phyloP scores from a whole-genome alignment of 805 yeast species.

The Ogataea wickerhamii region DNA sequence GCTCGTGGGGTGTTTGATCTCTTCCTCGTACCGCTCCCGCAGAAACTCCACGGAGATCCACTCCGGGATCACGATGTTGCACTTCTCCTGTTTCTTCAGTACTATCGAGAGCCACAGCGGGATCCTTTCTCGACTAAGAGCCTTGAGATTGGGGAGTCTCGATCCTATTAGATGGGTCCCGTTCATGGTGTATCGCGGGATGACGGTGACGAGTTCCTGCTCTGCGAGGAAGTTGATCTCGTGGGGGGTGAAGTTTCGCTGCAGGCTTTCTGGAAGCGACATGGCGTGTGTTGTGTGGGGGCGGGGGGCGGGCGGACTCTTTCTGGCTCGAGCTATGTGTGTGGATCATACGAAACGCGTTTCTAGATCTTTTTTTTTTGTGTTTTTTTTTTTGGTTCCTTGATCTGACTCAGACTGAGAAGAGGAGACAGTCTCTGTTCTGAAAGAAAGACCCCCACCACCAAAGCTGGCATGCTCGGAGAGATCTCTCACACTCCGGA shows the following conservation, averaged over 20 bases:
- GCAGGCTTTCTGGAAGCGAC: slow-evolving; percentile 59
- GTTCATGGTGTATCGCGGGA: slow-evolving; percentile 75
- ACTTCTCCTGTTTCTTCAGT: slow-evolving; percentile 78
- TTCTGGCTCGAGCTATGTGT: too few species aligned
- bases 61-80: slow-evolving; percentile 78
- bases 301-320: too few species aligned
- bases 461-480: too few species aligned
- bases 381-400: too few species aligned
- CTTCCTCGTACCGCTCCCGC: slow-evolving; percentile 60
- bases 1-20: slow-evolving; percentile 49
- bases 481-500: too few species aligned
- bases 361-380: too few species aligned
- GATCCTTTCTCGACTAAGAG: slow-evolving; percentile 64
- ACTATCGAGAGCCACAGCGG: slow-evolving; percentile 88
- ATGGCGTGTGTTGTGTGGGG: slow-evolving; percentile 34
- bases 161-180: slow-evolving; percentile 62
- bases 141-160: slow-evolving; percentile 54
- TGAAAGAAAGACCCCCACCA: too few species aligned
- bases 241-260: slow-evolving; percentile 60
- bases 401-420: too few species aligned
- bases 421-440: too few species aligned
- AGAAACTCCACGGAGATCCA: slow-evolving; percentile 68
- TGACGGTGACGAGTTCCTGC: slow-evolving; percentile 63
- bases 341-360: too few species aligned
- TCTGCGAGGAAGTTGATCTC: slow-evolving; percentile 87